Evolutionary conservation across 164 flowering plant species (phyloP).

Genomic region (Stephania japonica): DNA sequence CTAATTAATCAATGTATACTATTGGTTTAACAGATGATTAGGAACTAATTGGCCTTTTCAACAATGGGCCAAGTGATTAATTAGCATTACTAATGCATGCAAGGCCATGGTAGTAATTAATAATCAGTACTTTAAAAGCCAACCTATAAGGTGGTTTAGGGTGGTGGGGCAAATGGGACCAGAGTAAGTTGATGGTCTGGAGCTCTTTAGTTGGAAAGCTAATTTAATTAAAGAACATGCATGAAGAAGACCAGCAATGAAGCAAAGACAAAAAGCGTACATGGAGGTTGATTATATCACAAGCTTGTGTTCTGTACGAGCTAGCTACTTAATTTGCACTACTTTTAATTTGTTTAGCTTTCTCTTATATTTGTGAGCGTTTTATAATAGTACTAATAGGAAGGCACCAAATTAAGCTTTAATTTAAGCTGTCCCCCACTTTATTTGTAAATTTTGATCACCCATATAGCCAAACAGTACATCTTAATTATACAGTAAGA

Average conservation of each 20-base stretch:
- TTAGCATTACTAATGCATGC: too few species aligned
- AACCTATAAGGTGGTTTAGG: too few species aligned
- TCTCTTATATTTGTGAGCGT: constrained; percentile 2
- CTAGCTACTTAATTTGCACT: background rate
- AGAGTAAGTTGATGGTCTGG: background rate
- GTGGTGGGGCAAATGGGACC: background rate
- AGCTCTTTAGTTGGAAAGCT: background rate
- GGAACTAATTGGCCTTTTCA: too few species aligned
- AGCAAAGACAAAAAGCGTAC: background rate
- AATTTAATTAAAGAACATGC: background rate
- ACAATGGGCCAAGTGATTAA: too few species aligned
- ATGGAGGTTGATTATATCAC: background rate
- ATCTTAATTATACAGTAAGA: too few species aligned
- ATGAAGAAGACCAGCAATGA: background rate
- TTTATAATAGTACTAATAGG: background rate
- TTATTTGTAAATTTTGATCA: too few species aligned
- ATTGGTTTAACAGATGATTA: too few species aligned
- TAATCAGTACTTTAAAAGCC: too few species aligned
- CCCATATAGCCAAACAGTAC: too few species aligned
- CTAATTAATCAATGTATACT: too few species aligned
- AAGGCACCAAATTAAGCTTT: too few species aligned
- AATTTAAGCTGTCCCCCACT: background rate
- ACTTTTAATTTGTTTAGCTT: background rate
- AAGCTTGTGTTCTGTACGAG: background rate
- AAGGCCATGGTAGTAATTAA: too few species aligned